Conservation (phyloP, 768 basidiomycete genomes). For the Mycena leptocephala region DNA sequence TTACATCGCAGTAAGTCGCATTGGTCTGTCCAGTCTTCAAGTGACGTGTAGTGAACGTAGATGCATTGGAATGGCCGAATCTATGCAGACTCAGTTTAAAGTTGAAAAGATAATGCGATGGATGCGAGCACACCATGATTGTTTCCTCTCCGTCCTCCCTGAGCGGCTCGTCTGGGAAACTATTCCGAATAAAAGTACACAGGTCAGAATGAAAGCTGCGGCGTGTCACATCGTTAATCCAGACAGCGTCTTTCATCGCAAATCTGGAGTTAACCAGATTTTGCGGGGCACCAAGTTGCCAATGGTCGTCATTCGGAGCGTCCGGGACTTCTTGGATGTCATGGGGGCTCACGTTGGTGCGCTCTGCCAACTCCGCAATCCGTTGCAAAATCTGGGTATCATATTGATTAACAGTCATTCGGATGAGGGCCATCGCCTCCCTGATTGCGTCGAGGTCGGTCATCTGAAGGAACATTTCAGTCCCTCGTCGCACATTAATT, state of each 20-base stretch:
- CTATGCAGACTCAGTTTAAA: background rate
- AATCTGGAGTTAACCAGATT: too few relatives aligned
- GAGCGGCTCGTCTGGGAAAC: background rate
- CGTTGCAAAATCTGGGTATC: constrained; percentile 3
- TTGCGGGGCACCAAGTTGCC: too few relatives aligned
- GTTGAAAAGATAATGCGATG: background rate
- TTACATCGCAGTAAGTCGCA: too few relatives aligned
- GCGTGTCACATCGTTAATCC: too few relatives aligned
- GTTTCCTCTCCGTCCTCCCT: constrained; percentile 8
- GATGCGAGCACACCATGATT: background rate
- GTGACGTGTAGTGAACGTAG: too few relatives aligned
- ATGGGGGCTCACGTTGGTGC: background rate
- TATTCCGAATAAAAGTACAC: too few relatives aligned
- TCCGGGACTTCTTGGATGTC: background rate
- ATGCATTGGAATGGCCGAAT: constrained; percentile 18
- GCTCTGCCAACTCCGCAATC: background rate
- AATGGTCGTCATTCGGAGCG: background rate
- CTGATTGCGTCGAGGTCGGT: constrained; percentile 11
- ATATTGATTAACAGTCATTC: constrained; percentile 26
- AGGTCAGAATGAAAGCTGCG: too few relatives aligned
- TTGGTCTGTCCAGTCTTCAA: too few relatives aligned
- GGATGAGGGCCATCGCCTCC: constrained; percentile 34
- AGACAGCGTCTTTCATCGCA: too few relatives aligned
- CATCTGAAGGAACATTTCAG: background rate
- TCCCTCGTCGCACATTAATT: background rate